Evolutionary conservation across 129 eudicot species (phyloP).

Genomic region (Gnaphalium uliginosum): DNA sequence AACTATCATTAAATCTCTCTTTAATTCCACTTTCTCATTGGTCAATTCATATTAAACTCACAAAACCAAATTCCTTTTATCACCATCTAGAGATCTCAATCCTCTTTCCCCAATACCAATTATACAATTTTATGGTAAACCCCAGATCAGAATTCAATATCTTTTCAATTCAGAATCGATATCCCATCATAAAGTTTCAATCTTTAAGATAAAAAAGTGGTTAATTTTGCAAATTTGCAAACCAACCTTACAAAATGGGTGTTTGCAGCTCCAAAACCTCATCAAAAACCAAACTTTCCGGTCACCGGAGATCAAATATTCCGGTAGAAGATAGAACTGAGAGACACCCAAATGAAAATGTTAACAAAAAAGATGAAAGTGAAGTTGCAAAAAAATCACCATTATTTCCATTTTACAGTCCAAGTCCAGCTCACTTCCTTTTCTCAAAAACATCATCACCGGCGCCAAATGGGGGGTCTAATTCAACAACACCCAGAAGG

Average conservation of each 20-base stretch:
- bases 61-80: conserved; percentile 32
- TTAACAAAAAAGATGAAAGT: conserved; percentile 26
- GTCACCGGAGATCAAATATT: conserved; percentile 22
- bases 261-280: conserved; percentile 58
- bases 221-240: not conserved
- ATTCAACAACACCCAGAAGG: conserved; percentile 57
- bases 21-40: conserved; percentile 31
- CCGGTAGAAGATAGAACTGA: conserved; percentile 16
- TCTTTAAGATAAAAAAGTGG: not conserved
- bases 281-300: conserved; percentile 31
- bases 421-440: conserved; percentile 79
- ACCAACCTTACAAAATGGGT: conserved; percentile 41
- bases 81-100: conserved; percentile 29
- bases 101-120: conserved; percentile 21
- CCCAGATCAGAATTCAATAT: conserved; percentile 24
- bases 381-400: conserved; percentile 61
- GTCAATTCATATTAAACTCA: conserved; percentile 35
- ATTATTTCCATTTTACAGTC: conserved; percentile 72
- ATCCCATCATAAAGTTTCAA: conserved; percentile 13
- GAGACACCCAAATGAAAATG: conserved; percentile 3
- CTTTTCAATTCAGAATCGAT: not conserved
- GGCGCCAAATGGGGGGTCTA: conserved; percentile 55
- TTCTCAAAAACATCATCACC: conserved; percentile 75
- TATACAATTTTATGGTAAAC: conserved; percentile 31
- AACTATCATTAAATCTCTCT: conserved; percentile 29